phyloP scores from a whole-genome alignment of 495 filamentous ascomycete species.

The Physcia stellaris region DNA sequence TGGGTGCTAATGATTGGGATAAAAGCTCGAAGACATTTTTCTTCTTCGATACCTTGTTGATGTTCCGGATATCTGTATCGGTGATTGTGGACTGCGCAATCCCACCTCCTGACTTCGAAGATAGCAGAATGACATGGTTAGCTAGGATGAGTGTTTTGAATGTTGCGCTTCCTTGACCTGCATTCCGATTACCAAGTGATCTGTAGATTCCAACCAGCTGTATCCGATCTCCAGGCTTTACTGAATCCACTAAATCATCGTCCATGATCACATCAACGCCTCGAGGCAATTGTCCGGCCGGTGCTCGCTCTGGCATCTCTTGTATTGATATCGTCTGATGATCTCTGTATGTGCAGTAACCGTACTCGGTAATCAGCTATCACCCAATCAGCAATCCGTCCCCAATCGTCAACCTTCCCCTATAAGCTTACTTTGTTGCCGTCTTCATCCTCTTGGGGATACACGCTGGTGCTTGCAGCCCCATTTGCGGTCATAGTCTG shows the following conservation, averaged over 20 bases:
- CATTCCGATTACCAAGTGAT: slow-evolving; percentile 87
- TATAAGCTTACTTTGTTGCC: slow-evolving; percentile 49
- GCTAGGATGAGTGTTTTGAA: slow-evolving; percentile 90
- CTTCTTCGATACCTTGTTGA: slow-evolving; percentile 95
- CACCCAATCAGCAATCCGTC: slow-evolving; percentile 6
- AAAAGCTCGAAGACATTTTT: slow-evolving; percentile 85
- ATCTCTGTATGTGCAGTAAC: slow-evolving; percentile 87
- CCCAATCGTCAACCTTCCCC: background rate
- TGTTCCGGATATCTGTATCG: slow-evolving; percentile 96
- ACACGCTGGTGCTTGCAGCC: slow-evolving; percentile 74
- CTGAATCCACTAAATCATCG: slow-evolving; percentile 88
- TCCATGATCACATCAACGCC: slow-evolving; percentile 97
- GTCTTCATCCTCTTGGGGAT: slow-evolving; percentile 88
- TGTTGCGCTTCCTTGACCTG: slow-evolving; percentile 67
- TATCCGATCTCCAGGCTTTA: slow-evolving; percentile 91
- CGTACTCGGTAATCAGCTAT: slow-evolving; percentile 82
- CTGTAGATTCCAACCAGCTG: slow-evolving; percentile 92
- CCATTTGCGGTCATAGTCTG: slow-evolving; percentile 92
- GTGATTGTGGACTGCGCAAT: slow-evolving; percentile 87
- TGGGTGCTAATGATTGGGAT: slow-evolving; percentile 93
- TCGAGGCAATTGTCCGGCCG: slow-evolving; percentile 87
- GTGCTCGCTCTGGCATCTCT: slow-evolving; percentile 97
- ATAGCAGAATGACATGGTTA: slow-evolving; percentile 89
- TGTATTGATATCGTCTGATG: slow-evolving; percentile 98
- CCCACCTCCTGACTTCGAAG: slow-evolving; percentile 90